Evolutionary conservation across 768 basidiomycete species (phyloP).

Genomic region (Sarcodon aspratus): DNA sequence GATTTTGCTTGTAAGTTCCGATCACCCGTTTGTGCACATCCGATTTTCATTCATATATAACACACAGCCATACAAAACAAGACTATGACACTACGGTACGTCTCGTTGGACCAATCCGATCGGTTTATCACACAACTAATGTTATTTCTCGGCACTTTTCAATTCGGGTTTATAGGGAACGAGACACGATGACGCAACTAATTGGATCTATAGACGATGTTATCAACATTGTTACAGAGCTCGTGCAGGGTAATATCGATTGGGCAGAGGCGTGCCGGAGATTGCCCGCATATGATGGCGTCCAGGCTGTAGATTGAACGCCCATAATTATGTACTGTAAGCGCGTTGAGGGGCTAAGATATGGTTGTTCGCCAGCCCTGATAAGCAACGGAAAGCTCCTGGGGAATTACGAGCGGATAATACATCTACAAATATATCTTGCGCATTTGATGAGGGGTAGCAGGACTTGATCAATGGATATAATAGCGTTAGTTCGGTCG

Average conservation of each 20-base stretch:
- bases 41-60: slow-evolving; percentile 6
- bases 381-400: too few species aligned
- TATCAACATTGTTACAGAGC: slow-evolving; percentile 63
- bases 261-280: slow-evolving; percentile 69
- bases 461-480: too few species aligned
- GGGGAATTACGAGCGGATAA: too few species aligned
- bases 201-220: slow-evolving; percentile 90
- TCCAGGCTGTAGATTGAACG: slow-evolving; percentile 51
- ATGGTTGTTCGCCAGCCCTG: too few species aligned
- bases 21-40: slow-evolving; percentile 22
- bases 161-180: slow-evolving; percentile 45
- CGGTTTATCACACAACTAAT: not conserved
- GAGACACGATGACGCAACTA: slow-evolving; percentile 87
- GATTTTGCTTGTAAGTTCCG: slow-evolving; percentile 79
- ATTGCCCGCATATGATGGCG: slow-evolving; percentile 76
- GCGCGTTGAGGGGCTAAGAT: too few species aligned
- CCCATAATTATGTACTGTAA: too few species aligned
- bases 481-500: too few species aligned
- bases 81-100: slow-evolving; percentile 89
- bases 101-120: slow-evolving; percentile 5
- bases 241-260: slow-evolving; percentile 62
- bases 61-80: slow-evolving; percentile 72
- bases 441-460: too few species aligned
- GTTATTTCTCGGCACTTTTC: not conserved
- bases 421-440: too few species aligned